These are phyloP conservation scores for Centella asiatica DNA, from an alignment of 129 eudicot genomes.

Conservation along the genomic window DNA sequence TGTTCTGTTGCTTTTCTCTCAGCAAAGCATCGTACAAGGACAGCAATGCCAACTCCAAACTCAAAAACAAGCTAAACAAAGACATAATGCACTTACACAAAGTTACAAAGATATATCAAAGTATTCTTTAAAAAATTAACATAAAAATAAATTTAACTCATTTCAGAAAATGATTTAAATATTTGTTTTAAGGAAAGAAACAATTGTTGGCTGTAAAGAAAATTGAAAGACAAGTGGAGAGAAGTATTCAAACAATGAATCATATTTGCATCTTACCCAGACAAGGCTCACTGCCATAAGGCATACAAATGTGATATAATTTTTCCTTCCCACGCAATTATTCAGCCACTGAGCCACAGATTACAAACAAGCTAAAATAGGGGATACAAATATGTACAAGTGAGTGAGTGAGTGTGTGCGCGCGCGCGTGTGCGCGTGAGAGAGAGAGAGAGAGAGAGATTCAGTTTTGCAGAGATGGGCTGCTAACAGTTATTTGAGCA, in stretches of 20 bases:
- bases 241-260: neutral
- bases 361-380: conserved; percentile 18
- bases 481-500: neutral
- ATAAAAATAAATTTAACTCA: too few relatives aligned
- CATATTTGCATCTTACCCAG: conserved; percentile 46
- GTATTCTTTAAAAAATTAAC: too few relatives aligned
- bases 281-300: conserved; percentile 78
- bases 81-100: conserved; percentile 5
- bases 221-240: conserved; percentile 6
- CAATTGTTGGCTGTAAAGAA: too few relatives aligned
- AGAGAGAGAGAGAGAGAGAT: neutral
- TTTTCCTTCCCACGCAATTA: conserved; percentile 86
- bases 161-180: too few relatives aligned
- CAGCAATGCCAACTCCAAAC: conserved; percentile 70
- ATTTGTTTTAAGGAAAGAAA: too few relatives aligned
- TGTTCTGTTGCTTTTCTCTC: conserved; percentile 49
- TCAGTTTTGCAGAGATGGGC: neutral
- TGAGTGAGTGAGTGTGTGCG: too few relatives aligned
- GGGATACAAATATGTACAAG: too few relatives aligned
- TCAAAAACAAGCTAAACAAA: conserved; percentile 56
- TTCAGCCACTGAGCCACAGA: conserved; percentile 76
- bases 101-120: too few relatives aligned
- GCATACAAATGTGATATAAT: conserved; percentile 65
- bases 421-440: too few relatives aligned
- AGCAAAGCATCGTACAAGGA: conserved; percentile 82